Evolutionary conservation across 208 protist species (phyloP).

Genomic region (Leishmania lainsoni): DNA sequence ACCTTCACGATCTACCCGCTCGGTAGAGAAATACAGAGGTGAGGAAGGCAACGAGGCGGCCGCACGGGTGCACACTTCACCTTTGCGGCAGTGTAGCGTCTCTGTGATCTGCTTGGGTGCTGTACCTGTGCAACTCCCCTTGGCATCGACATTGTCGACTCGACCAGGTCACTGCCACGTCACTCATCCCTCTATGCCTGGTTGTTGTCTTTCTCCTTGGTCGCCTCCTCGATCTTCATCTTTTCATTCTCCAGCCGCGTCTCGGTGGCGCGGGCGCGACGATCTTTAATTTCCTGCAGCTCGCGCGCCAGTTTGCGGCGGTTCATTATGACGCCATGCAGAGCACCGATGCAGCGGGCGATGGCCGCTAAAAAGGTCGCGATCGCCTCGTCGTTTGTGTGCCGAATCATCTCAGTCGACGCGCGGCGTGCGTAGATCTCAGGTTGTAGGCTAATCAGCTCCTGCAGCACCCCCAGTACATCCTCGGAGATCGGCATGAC

Average conservation of each 20-base stretch:
- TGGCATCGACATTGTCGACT: background rate
- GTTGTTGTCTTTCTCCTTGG: slow-evolving; percentile 32
- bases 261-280: slow-evolving; percentile 59
- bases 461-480: slow-evolving; percentile 87
- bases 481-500: slow-evolving; percentile 83
- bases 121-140: background rate
- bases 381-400: slow-evolving; percentile 86
- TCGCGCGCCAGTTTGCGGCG: slow-evolving; percentile 78
- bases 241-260: slow-evolving; percentile 68
- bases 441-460: slow-evolving; percentile 87
- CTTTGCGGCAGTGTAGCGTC: background rate
- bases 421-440: slow-evolving; percentile 83
- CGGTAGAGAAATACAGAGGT: background rate
- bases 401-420: slow-evolving; percentile 86
- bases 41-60: background rate
- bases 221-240: slow-evolving; percentile 57
- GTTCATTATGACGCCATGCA: slow-evolving; percentile 89
- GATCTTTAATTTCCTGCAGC: slow-evolving; percentile 62
- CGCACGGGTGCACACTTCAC: background rate
- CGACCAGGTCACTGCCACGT: background rate
- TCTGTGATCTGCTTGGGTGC: background rate
- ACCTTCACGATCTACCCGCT: background rate
- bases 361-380: slow-evolving; percentile 86
- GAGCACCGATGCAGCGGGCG: slow-evolving; percentile 75
- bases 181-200: background rate